phyloP scores from a whole-genome alignment of 23 red algal species.

The Cyanidium caldarium region DNA sequence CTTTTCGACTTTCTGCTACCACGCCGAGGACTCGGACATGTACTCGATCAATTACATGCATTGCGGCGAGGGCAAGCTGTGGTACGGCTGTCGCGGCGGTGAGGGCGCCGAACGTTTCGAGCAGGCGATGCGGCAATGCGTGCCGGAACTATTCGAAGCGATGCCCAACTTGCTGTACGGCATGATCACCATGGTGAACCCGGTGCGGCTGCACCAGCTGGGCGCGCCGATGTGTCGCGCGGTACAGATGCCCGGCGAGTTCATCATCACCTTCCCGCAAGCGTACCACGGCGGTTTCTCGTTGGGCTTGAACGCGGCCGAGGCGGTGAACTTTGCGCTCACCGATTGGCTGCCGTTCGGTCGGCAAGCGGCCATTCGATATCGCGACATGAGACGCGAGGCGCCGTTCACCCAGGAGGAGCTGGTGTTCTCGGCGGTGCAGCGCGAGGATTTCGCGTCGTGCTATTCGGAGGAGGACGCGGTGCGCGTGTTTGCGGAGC shows the following conservation, averaged over 20 bases:
- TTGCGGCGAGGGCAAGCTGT: conserved; percentile 22
- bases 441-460: not conserved
- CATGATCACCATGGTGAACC: conserved; percentile 30
- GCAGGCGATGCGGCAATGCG: not conserved
- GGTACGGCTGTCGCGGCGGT: conserved; percentile 30
- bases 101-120: conserved; percentile 6
- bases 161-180: conserved; percentile 19
- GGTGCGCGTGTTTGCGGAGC: not conserved
- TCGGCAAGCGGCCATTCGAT: conserved; percentile 16
- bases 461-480: not conserved
- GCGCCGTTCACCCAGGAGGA: conserved; percentile 4
- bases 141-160: conserved; percentile 21
- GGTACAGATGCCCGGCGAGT: conserved; percentile 10
- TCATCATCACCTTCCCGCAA: conserved; percentile 22
- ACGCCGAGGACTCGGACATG: conserved; percentile 23
- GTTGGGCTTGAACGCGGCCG: conserved; percentile 10
- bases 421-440: not conserved
- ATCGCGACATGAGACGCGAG: not conserved
- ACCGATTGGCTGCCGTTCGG: conserved; percentile 65
- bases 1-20: conserved; percentile 21
- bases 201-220: not conserved
- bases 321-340: conserved; percentile 41
- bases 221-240: conserved; percentile 13
- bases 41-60: conserved; percentile 29
- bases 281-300: conserved; percentile 34